phyloP scores from a whole-genome alignment of 1,139 yeast species.

The Diutina pseudorugosa region DNA sequence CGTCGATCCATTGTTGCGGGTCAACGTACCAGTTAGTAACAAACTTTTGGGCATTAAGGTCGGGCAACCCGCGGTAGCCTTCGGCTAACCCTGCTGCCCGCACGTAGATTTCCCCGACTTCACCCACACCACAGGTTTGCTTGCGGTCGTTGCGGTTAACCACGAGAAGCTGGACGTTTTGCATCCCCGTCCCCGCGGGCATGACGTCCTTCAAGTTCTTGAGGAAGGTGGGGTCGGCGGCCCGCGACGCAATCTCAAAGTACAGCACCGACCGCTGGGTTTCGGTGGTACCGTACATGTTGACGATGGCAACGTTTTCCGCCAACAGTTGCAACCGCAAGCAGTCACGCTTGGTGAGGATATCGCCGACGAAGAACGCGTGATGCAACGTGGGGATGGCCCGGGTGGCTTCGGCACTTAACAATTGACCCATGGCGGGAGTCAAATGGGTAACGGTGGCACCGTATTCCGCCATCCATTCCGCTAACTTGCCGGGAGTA shows the following conservation, averaged over 20 bases:
- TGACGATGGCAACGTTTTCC: conserved; percentile 77
- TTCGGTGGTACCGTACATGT: conserved; percentile 99
- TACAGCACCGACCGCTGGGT: conserved; percentile 96
- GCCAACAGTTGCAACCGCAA: conserved; percentile 85
- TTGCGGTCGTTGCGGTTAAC: conserved; percentile 82
- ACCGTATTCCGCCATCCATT: conserved; percentile 87
- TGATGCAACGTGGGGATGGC: conserved; percentile 81
- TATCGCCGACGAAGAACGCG: conserved; percentile 97
- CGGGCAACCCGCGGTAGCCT: conserved; percentile 88
- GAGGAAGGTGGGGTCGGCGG: conserved; percentile 59
- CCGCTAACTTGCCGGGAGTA: conserved; percentile 93
- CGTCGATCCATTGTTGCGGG: conserved; percentile 42
- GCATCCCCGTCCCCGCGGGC: conserved; percentile 99
- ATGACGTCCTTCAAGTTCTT: conserved; percentile 84
- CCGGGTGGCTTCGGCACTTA: conserved; percentile 92
- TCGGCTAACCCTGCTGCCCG: conserved; percentile 98
- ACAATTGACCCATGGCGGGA: conserved; percentile 97
- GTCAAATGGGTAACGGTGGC: conserved; percentile 96
- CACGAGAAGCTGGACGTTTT: conserved; percentile 83
- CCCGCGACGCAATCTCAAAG: conserved; percentile 72
- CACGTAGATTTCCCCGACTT: conserved; percentile 95
- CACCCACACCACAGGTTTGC: conserved; percentile 95
- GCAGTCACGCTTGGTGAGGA: conserved; percentile 93
- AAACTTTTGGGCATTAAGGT: conserved; percentile 76
- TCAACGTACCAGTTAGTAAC: conserved; percentile 83